Evolutionary conservation across 2,329 filamentous ascomycete species (phyloP).

Genomic region (Hypomyces perniciosus): DNA sequence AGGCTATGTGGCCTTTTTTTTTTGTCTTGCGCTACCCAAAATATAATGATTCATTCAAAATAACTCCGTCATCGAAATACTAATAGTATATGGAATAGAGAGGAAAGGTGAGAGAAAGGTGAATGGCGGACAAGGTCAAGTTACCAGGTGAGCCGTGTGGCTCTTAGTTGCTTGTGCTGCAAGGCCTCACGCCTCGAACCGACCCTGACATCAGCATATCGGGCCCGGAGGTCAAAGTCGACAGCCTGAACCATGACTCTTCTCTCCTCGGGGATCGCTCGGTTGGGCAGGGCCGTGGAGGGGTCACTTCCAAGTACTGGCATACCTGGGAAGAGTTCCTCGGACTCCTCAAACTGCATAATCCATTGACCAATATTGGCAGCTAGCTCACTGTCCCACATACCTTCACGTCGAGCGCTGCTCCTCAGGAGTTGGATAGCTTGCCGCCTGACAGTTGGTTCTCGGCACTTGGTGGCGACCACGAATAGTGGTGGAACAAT

Average conservation of each 20-base stretch:
- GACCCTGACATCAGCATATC: slow-evolving; percentile 44
- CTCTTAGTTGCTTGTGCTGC: slow-evolving; percentile 41
- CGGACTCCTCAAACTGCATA: slow-evolving; percentile 48
- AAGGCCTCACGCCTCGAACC: slow-evolving; percentile 47
- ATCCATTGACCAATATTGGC: slow-evolving; percentile 52
- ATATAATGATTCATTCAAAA: too few relatives aligned
- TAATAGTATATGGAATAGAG: too few relatives aligned
- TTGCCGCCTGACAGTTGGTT: slow-evolving; percentile 49
- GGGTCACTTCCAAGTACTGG: background rate
- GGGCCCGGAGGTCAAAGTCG: slow-evolving; percentile 50
- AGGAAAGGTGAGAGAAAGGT: too few relatives aligned
- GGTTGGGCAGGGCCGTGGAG: slow-evolving; percentile 5
- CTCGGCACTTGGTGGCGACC: slow-evolving; percentile 60
- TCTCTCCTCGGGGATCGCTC: slow-evolving; percentile 44
- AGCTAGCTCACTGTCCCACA: slow-evolving; percentile 61
- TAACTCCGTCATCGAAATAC: too few relatives aligned
- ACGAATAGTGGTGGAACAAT: slow-evolving; percentile 60
- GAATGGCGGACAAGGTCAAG: background rate
- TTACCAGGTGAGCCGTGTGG: slow-evolving; percentile 44
- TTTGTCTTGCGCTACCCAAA: too few relatives aligned
- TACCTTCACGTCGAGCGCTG: slow-evolving; percentile 57
- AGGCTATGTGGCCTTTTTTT: too few relatives aligned
- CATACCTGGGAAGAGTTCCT: slow-evolving; percentile 15
- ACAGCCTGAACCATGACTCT: slow-evolving; percentile 52
- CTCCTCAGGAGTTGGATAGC: slow-evolving; percentile 56